Evolutionary conservation across 31 red algal species (phyloP).

Genomic region (Bonnemaisonia californica): DNA sequence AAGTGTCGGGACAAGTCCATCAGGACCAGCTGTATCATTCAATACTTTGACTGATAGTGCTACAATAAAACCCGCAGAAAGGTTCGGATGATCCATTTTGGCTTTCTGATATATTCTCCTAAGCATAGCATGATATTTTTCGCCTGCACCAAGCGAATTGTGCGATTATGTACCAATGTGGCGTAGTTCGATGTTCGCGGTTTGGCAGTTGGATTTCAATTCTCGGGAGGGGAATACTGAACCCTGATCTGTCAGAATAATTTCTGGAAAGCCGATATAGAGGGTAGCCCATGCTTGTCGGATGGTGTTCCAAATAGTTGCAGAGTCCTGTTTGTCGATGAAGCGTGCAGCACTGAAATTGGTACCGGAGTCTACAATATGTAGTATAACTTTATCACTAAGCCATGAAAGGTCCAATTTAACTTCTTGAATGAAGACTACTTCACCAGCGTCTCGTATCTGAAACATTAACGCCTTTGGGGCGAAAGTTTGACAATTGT

Average conservation of each 20-base stretch:
- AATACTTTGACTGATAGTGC: not conserved
- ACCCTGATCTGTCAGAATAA: slow-evolving; percentile 27
- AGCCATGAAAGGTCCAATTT: slow-evolving; percentile 40
- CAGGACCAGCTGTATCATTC: slow-evolving; percentile 8
- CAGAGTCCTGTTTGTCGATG: not conserved
- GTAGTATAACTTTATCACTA: slow-evolving; percentile 6
- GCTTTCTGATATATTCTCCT: slow-evolving; percentile 16
- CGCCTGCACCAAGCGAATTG: too few relatives aligned
- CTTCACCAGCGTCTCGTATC: not conserved
- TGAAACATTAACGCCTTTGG: slow-evolving; percentile 8
- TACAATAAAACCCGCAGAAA: not conserved
- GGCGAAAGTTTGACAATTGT: not conserved
- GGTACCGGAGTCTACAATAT: slow-evolving; percentile 23
- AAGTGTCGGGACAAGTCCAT: slow-evolving; percentile 18
- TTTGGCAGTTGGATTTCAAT: slow-evolving; percentile 14
- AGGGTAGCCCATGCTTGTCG: too few relatives aligned
- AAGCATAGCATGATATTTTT: not conserved
- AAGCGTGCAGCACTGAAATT: slow-evolving; percentile 15
- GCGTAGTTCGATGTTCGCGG: not conserved
- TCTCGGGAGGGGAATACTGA: slow-evolving; percentile 16
- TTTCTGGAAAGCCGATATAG: slow-evolving; percentile 18
- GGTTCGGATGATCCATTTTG: not conserved
- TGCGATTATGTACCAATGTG: slow-evolving; percentile 3
- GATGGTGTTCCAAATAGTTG: slow-evolving; percentile 11
- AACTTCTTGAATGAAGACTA: slow-evolving; percentile 33